Evolutionary conservation across 1,139 yeast genomes (phyloP), one percentile per base, ranked within the genome.

Genomic region (Yamadazyma triangularis): DNA sequence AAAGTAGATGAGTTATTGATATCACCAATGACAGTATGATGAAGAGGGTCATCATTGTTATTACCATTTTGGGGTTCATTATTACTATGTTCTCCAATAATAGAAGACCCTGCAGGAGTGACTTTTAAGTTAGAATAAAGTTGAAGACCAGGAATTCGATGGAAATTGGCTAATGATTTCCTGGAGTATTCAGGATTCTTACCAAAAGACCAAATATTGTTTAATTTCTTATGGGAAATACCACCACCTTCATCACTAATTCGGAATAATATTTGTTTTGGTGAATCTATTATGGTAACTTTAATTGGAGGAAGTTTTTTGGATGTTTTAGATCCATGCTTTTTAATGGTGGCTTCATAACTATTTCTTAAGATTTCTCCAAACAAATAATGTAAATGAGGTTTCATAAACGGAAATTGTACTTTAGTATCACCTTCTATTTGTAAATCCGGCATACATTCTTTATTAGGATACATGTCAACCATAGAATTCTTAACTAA

Each of bases 211-310:
- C 96, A 89, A 8, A 88, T 67, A 32, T 78, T 72, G 8, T 68
- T 63, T 23, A 82, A 59, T 26, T 75, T 66, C 23, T 73, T 76
- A 30, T 72, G 72, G 10, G 72, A 64, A 22, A 85, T 62, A 2
- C 97, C 98, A 13, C 96, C 96, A 5, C 96, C 96, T 43, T 76
- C 81, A 53, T 89, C 98, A 4, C 93, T 80, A 30, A 89, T 76
- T 32, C 95, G 69, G 51, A 89, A 82, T 4, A 79, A 64, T 22
- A 86, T 79, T 29, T 79, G 77, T 29, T 77, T 79, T 13, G 73
- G 67, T 19, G 86, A 75, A 42, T 80, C 73, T 2, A 85, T 67
- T 13, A 89, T 73, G 8, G 88, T 77, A 8, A 89, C 83, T 22
- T 63, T 65, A 14, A 89, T 77, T 0, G 95, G 86, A 0, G 87